Evolutionary conservation across 257 asterid genomes (phyloP), one percentile per base, ranked within the genome.

Genomic region (Solanum ossicruentum): DNA sequence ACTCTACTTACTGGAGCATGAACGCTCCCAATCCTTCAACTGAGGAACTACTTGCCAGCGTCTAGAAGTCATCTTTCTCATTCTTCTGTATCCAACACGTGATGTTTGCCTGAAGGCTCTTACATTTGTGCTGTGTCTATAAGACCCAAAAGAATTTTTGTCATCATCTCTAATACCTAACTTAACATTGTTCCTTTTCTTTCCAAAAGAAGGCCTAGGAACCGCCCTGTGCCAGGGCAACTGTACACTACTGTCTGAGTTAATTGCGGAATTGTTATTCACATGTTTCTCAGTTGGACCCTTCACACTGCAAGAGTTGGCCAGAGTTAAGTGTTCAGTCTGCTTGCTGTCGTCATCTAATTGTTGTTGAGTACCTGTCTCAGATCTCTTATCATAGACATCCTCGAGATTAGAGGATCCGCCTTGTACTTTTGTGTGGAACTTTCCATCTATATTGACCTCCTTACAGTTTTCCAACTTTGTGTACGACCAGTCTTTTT

Each of bases 101-200:
- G 94, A 88, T 84, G 89, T 95, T 77, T 90, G 91, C 93, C 92
- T 90, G 82, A 89, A 92, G 75, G 92, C 89, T 92, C 95, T 92
- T 84, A 89, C 28, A 89, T 87, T 95, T 92, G 98, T 87, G 95
- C 92, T 83, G 61, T 80, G 73, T 82, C 87, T 91, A 77, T 90
- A 91, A 94, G 92, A 95, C 91, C 98, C 88, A 83, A 89, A 92
- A 89, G 89, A 97, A 89, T 97, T 95, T 79, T 97, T 98, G 90
- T 92, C 98, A 91, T 95, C 98, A 93, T 95, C 98, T 90, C 97
- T 97, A 97, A 87, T 89, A 88, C 97, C 98, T 97, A 97, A 86
- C 79, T 95, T 92, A 92, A 97, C 97, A 93, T 82, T 87, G 81
- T 86, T 90, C 93, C 93, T 87, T 84, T 73, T 97, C 93, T 92